phyloP scores from a whole-genome alignment of 2,329 filamentous ascomycete species.

The Aspergillus oerlinghausenensis region DNA sequence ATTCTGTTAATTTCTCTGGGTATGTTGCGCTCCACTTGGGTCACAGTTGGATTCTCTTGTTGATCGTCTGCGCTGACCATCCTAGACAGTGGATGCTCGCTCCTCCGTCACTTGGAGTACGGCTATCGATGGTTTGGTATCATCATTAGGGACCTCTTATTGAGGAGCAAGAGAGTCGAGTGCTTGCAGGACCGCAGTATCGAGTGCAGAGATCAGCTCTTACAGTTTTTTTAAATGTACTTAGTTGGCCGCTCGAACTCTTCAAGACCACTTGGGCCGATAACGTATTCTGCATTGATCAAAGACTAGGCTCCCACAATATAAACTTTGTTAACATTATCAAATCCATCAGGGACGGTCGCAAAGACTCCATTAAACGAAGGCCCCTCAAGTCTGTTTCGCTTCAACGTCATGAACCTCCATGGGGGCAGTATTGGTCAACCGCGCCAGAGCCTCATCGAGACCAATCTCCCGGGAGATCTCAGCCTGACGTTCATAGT shows the following conservation, averaged over 20 bases:
- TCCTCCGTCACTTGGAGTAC: background rate
- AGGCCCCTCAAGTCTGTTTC: background rate
- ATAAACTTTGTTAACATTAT: background rate
- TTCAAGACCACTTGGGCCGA: background rate
- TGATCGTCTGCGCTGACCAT: background rate
- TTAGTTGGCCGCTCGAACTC: background rate
- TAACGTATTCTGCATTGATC: background rate
- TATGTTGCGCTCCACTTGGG: background rate
- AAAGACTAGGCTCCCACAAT: background rate
- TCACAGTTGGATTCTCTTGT: background rate
- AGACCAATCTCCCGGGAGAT: conserved; percentile 67
- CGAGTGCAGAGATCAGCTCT: background rate
- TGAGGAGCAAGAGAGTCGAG: background rate
- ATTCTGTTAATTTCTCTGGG: background rate
- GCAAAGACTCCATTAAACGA: background rate
- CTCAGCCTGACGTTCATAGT: conserved; percentile 65
- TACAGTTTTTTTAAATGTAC: background rate
- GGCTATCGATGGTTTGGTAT: background rate
- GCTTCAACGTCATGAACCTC: background rate
- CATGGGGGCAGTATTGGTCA: background rate
- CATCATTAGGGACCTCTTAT: background rate
- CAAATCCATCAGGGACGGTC: background rate
- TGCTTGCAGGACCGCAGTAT: background rate
- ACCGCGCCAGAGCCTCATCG: conserved; percentile 20
- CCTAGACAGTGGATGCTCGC: background rate